Conservation (phyloP, 164 flowering plant species). For the Umbilicus rupestris region DNA sequence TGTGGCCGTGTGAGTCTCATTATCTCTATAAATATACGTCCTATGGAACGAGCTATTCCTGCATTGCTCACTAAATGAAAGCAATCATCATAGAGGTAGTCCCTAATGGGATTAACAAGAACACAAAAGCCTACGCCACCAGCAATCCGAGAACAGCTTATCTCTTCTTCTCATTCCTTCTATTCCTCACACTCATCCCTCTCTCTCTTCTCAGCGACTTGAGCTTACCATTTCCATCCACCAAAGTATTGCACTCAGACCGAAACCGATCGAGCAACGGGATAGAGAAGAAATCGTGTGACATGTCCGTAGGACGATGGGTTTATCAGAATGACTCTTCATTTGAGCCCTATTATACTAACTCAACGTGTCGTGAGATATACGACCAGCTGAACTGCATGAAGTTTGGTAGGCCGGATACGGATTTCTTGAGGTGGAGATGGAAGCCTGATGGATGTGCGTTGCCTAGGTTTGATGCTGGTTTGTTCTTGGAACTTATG, state of each 20-base stretch:
- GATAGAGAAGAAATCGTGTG: background rate
- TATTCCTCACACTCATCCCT: background rate
- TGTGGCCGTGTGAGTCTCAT: too few relatives aligned
- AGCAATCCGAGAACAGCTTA: background rate
- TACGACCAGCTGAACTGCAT: conserved; percentile 4
- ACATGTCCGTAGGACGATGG: background rate
- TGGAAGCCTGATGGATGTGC: background rate
- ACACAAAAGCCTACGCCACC: background rate
- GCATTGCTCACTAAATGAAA: background rate
- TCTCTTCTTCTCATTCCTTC: conserved; percentile 5
- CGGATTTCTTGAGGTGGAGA: background rate
- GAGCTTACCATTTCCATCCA: background rate
- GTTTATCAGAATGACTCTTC: background rate
- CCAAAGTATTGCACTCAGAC: too few relatives aligned
- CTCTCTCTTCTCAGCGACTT: background rate
- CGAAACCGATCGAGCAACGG: too few relatives aligned
- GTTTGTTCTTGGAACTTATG: conserved; percentile 2
- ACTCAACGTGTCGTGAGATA: background rate
- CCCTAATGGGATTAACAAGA: conserved; percentile 1
- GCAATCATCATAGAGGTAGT: background rate
- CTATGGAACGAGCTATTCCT: background rate
- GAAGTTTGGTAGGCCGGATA: conserved; percentile 4
- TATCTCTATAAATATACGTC: background rate
- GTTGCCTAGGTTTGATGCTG: conserved; percentile 1
- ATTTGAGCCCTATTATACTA: background rate